A percentile compares a stretch with the other conserved stretches of the same genome.
Conservation (phyloP, 2,329 filamentous ascomycete species). For the Colletotrichum gloeosporioides region DNA sequence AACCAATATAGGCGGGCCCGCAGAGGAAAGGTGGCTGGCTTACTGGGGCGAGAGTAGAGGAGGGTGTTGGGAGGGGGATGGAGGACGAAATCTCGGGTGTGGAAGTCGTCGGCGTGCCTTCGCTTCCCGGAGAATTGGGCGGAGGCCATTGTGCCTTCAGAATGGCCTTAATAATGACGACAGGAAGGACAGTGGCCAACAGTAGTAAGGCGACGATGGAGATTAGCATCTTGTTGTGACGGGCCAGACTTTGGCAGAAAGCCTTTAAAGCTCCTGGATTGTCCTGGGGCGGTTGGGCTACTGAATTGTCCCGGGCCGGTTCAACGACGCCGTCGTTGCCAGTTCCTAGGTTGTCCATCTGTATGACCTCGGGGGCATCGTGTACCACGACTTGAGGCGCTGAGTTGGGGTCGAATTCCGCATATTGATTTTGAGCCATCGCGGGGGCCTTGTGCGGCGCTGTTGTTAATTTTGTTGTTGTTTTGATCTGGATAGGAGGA, state of each 20-base stretch:
- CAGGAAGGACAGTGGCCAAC: constrained; percentile 37
- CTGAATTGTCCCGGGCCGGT: background rate
- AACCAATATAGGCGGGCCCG: background rate
- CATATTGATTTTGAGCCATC: background rate
- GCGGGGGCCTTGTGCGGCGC: background rate
- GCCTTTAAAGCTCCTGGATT: background rate
- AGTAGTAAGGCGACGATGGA: constrained; percentile 32
- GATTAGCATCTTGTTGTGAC: background rate
- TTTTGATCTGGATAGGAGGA: background rate
- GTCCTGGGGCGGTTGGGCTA: background rate
- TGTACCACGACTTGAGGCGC: constrained; percentile 9
- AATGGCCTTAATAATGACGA: background rate
- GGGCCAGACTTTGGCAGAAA: background rate
- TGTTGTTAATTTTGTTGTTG: background rate
- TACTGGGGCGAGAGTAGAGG: background rate
- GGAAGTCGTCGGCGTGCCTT: background rate
- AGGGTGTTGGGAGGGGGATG: background rate
- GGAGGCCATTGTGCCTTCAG: background rate
- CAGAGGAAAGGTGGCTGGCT: background rate
- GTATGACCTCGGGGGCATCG: constrained; percentile 17
- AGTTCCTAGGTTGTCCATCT: background rate
- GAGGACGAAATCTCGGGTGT: background rate
- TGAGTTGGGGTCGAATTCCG: constrained; percentile 5
- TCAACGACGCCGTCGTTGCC: background rate
- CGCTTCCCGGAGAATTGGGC: background rate